Percentiles rank a stretch among this genome's conserved stretches.
Evolutionary conservation across 1,139 yeast genomes (phyloP).

Genomic region (Kurtzmaniella quercitrusa): DNA sequence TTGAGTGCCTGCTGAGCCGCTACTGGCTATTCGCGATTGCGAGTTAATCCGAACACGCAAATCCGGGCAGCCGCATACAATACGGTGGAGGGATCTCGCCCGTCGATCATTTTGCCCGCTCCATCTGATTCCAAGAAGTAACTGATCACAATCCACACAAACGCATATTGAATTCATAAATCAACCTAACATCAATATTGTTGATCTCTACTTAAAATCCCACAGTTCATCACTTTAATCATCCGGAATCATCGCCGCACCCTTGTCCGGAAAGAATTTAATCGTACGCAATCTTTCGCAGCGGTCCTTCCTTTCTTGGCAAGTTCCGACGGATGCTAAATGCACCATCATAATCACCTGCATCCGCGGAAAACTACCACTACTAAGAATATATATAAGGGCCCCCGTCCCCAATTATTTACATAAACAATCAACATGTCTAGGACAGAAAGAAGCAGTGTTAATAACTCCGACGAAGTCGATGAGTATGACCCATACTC

Average conservation of each 20-base stretch:
- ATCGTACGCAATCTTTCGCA: neutral
- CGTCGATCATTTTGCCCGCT: neutral
- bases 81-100: neutral
- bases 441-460: neutral
- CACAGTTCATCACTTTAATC: neutral
- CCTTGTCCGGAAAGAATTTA: neutral
- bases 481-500: slow-evolving; percentile 6
- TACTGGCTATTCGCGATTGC: neutral
- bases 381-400: neutral
- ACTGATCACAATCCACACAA: no score
- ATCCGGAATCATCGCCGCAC: neutral
- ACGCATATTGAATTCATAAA: neutral
- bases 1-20: no score
- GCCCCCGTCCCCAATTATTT: neutral
- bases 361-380: slow-evolving; percentile 1
- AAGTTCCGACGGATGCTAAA: neutral
- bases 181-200: no score
- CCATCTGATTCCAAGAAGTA: no score
- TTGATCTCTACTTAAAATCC: no score
- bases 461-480: neutral
- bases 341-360: neutral
- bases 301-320: neutral
- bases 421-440: neutral
- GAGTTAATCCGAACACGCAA: neutral
- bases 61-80: neutral